Base-by-base conservation (phyloP, 257 asterid species). In the Lithospermum erythrorhizon region DNA sequence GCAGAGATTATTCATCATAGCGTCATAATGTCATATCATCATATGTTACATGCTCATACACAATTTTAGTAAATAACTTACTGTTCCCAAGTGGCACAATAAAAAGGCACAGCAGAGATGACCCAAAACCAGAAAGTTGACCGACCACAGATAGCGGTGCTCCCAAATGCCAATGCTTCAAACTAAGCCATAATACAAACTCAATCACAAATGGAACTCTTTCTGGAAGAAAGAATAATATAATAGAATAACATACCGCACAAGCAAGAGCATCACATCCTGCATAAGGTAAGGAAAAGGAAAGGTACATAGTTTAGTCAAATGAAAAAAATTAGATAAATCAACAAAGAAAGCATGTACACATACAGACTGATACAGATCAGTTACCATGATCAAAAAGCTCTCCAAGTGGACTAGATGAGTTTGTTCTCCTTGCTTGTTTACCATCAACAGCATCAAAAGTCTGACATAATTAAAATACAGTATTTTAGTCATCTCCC, bases 221-320 rank as follows among this genome's bases (percentile, higher is more conserved):
- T 72, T 56, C 62, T 25, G 67, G 72, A 29, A 45, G 53, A 29
- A 27, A 61, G 68, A 59, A 53, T 60, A 70, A 21, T 57, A 73
- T 7, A 30, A 65, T 41, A 9, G 65, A 52, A 64, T 18, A 53
- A 71, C 97, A 69, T 90, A 90, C 97, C 75, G 96, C 88, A 70
- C 97, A 90, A 37, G 88, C 96, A 72, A 90, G 96, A 61, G 96
- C 97, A 78, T 90, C 97, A 76, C 97, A 90, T 63, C 97, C 97
- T 90, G 87, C 76, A 76, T 61, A 48, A 63, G 68, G 61, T 70
- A 68, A 58, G 22, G 61, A 61, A 54, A 53, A 35, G 11, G 49
- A 41, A 41, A 5, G 17, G 49, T 41, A 11, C 4, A 13, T 13
- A 41, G 17, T 13, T 35, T 41, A 13, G 13, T 14, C 49, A 11